These are phyloP conservation scores for Prunus mira DNA, from an alignment of 306 rosid species.

Conservation along the genomic window DNA sequence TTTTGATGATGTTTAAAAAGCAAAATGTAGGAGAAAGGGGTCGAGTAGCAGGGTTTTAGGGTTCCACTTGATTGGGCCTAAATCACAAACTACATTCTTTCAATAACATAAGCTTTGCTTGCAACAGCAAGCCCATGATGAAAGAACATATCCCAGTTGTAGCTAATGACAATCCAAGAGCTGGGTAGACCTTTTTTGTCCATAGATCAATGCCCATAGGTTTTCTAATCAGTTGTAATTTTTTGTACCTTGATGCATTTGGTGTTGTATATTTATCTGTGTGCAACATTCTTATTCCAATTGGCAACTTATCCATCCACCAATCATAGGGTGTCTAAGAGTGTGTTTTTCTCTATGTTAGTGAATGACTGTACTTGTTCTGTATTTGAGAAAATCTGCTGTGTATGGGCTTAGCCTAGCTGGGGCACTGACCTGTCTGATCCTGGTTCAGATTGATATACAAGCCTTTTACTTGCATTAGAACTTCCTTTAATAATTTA, in stretches of 20 bases:
- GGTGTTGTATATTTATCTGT: background rate
- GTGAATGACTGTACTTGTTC: background rate
- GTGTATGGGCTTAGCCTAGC: too few species aligned
- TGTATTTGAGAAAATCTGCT: background rate
- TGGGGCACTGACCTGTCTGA: background rate
- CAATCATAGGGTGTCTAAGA: background rate
- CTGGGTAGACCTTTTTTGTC: background rate
- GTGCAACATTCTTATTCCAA: background rate
- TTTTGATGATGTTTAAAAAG: background rate
- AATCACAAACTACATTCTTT: background rate
- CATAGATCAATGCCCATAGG: background rate
- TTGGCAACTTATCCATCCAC: background rate
- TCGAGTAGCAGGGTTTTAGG: too few species aligned
- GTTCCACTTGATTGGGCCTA: background rate
- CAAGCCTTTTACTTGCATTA: background rate
- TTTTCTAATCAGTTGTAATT: background rate
- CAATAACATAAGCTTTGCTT: background rate
- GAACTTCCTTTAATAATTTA: background rate
- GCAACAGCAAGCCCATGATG: background rate
- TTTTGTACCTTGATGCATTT: background rate
- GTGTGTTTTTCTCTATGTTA: background rate
- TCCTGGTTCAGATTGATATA: background rate
- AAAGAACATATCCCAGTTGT: background rate
- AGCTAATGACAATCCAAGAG: background rate
- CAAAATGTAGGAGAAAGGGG: background rate